Evolutionary conservation across 1,139 yeast genomes (phyloP).

Genomic region (Candida tropicalis): DNA sequence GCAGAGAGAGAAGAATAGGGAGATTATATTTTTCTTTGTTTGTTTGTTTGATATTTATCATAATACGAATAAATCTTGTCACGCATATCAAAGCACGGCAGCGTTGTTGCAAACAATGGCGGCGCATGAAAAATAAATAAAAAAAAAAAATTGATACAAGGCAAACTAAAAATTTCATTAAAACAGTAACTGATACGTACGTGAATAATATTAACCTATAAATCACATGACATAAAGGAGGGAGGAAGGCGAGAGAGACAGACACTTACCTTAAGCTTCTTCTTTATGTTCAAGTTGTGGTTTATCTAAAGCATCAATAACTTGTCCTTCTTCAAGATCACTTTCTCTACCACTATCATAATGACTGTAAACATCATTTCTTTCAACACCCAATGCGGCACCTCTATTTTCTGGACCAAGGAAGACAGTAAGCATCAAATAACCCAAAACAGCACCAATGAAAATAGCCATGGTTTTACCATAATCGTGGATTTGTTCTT

Average conservation of each 20-base stretch:
- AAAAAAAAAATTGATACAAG: background rate
- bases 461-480: slow-evolving; percentile 76
- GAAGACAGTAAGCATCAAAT: slow-evolving; percentile 56
- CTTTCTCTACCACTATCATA: slow-evolving; percentile 13
- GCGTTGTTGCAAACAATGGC: too few species aligned
- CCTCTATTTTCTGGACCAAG: slow-evolving; percentile 75
- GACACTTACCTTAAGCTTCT: background rate
- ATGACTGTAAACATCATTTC: slow-evolving; percentile 21
- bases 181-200: too few species aligned
- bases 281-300: slow-evolving; percentile 13
- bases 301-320: slow-evolving; percentile 10
- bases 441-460: slow-evolving; percentile 76
- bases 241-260: too few species aligned
- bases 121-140: too few species aligned
- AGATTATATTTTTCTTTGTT: too few species aligned
- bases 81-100: slow-evolving; percentile 1
- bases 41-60: too few species aligned
- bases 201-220: too few species aligned
- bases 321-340: slow-evolving; percentile 6
- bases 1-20: too few species aligned
- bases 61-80: too few species aligned
- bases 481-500: slow-evolving; percentile 28
- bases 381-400: slow-evolving; percentile 31
- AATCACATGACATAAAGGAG: too few species aligned
- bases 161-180: background rate